These are phyloP conservation scores for Leishmania amazonensis DNA, from an alignment of 208 protist genomes.

Conservation along the genomic window DNA sequence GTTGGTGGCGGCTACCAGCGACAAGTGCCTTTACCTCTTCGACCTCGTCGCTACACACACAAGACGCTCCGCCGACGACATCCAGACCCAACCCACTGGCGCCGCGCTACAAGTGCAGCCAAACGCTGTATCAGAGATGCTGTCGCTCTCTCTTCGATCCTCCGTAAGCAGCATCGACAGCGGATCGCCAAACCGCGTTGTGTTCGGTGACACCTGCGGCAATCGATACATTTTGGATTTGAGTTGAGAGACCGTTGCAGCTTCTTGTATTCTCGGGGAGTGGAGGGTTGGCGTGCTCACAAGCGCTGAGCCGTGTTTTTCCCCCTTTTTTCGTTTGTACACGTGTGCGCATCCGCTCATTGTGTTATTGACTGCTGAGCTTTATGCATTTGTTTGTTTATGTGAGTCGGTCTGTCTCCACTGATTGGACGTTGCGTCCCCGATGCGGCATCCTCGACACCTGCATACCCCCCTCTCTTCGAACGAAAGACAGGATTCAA, in stretches of 20 bases:
- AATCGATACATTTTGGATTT: constrained; percentile 30
- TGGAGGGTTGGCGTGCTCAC: background rate
- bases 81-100: background rate
- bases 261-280: background rate
- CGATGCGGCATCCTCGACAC: too few species aligned
- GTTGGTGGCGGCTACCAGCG: constrained; percentile 19
- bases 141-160: constrained; percentile 11
- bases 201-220: constrained; percentile 29
- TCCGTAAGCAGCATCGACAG: constrained; percentile 15
- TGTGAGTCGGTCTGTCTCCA: too few species aligned
- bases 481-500: too few species aligned
- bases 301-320: background rate
- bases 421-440: too few species aligned
- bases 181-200: constrained; percentile 2
- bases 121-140: constrained; percentile 4
- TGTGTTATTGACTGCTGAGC: background rate
- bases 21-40: constrained; percentile 18
- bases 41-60: background rate
- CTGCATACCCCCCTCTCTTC: too few species aligned
- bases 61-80: background rate
- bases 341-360: background rate
- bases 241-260: background rate
- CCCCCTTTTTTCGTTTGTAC: background rate
- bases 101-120: background rate
- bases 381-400: background rate